phyloP scores from a whole-genome alignment of 2,329 filamentous ascomycete genomes.

The Aureobasidium sp. region DNA sequence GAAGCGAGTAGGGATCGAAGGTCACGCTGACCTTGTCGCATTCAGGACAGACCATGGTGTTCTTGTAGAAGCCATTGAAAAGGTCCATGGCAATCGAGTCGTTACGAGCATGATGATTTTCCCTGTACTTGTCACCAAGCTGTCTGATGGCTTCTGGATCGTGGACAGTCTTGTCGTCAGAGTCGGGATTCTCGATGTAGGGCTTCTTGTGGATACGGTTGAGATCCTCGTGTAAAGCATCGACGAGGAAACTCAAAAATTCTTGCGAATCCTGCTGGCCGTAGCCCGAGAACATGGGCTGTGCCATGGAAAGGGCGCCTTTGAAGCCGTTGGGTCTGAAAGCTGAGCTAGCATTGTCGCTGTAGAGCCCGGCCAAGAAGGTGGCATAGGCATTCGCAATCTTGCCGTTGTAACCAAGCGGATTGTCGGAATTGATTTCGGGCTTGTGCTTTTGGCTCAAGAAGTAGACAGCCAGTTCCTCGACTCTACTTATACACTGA shows the following conservation, averaged over 20 bases:
- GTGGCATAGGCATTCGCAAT: constrained; percentile 79
- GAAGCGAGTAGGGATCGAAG: constrained; percentile 93
- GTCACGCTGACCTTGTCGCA: constrained; percentile 97
- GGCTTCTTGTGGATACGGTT: constrained; percentile 93
- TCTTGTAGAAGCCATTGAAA: constrained; percentile 98
- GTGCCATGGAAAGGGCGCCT: constrained; percentile 68
- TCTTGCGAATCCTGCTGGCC: constrained; percentile 97
- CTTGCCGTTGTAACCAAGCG: constrained; percentile 74
- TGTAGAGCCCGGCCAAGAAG: constrained; percentile 72
- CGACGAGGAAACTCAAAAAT: constrained; percentile 88
- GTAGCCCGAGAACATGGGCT: constrained; percentile 84
- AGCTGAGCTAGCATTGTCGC: constrained; percentile 56
- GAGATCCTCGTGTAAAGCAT: constrained; percentile 89
- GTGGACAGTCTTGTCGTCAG: constrained; percentile 89
- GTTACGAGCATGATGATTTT: constrained; percentile 85
- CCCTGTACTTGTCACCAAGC: constrained; percentile 83
- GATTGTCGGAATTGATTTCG: constrained; percentile 81
- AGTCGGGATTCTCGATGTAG: constrained; percentile 95
- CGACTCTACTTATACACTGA: constrained; percentile 87
- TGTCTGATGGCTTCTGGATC: constrained; percentile 71
- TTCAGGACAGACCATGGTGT: constrained; percentile 82
- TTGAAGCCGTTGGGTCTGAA: constrained; percentile 80
- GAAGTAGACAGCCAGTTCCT: constrained; percentile 91
- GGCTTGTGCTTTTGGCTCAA: constrained; percentile 61
- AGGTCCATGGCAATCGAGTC: constrained; percentile 93